These are phyloP conservation scores for Phialemoniopsis sp. DNA, from an alignment of 2,329 filamentous ascomycete genomes.

Conservation along the genomic window DNA sequence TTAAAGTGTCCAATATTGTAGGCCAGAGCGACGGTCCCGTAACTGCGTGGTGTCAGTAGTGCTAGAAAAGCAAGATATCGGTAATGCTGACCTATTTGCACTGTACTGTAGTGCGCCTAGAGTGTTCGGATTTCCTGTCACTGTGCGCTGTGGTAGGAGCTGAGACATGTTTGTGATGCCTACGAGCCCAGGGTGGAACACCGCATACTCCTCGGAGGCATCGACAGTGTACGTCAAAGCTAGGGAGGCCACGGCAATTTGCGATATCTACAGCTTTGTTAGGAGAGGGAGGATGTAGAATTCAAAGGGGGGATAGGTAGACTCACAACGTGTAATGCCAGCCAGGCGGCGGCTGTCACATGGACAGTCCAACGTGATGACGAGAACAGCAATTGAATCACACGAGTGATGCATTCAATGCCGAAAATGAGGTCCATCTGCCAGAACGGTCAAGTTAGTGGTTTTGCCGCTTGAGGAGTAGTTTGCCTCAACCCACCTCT, in stretches of 20 bases:
- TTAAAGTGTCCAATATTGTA: constrained; percentile 13
- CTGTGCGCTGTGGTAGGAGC: constrained; percentile 18
- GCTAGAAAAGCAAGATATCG: neutral
- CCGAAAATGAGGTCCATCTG: constrained; percentile 7
- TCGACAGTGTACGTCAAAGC: constrained; percentile 37
- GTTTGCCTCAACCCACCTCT: constrained; percentile 34
- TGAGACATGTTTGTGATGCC: constrained; percentile 28
- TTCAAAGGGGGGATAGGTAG: too few relatives aligned
- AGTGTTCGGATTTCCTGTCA: constrained; percentile 18
- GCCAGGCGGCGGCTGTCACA: constrained; percentile 19
- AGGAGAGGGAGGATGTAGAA: neutral
- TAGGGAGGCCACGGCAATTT: constrained; percentile 36
- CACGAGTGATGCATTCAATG: constrained; percentile 15
- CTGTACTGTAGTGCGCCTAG: constrained; percentile 31
- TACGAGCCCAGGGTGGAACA: constrained; percentile 26
- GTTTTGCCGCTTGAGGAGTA: too few relatives aligned
- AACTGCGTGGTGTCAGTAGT: constrained; percentile 17
- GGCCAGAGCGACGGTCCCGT: constrained; percentile 24
- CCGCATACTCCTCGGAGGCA: constrained; percentile 22
- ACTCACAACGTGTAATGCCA: constrained; percentile 24
- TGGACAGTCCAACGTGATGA: constrained; percentile 19
- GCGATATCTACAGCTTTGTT: constrained; percentile 24
- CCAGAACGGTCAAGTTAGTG: too few relatives aligned
- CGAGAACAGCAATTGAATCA: constrained; percentile 7
- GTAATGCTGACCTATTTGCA: constrained; percentile 28